Evolutionary conservation across 768 basidiomycete species (phyloP), one percentile per base, ranked within the genome.

Genomic region (Cystobasidium onofrii): DNA sequence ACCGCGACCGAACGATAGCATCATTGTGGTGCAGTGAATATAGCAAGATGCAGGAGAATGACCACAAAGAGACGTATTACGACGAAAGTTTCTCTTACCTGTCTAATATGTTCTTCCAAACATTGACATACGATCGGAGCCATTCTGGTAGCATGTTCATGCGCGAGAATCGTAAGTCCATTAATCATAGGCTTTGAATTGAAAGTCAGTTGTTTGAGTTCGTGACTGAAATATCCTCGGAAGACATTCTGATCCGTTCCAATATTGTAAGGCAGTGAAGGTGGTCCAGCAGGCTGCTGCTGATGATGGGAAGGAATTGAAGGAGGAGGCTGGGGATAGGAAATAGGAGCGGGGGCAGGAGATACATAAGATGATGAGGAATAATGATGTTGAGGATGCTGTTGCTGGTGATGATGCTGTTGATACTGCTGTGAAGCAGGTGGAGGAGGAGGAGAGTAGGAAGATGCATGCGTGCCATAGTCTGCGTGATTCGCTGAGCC

Each of bases 151-250:
- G 86, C 82, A 80, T 90, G 89, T 70, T 95, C 90, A 82, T 92
- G 90, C 66, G 96, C 95, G 77, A 90, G 86, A 85, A 93, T 88
- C 39, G 96, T 97, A 18, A 99, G 83, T 75, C 86, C 86, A 83
- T 96, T 92, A 76, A 99, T 99, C 75, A 96, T 87, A 12, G 92
- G 89, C 79, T 93, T 88, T 77, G 93, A 95, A 83, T 98, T 99
- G 85, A 93, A 88, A 64, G 88, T 91, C 76, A 99, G 88, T 76
- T 88, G 87, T 78, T 86, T 83, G 69, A 96, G 87, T 75, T 90
- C 87, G 50, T 83, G 80, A 70, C 86, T 79, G 82, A 89, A 92
- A 83, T 91, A 90, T 82, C 87, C 86, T 76, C 91, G 87, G 80
- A 92, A 92, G 44, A 85, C 83, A 81, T 84, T 84, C 34, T 89